Evolutionary conservation across 768 basidiomycete species (phyloP).

Genomic region (Psilocybe azurescens): DNA sequence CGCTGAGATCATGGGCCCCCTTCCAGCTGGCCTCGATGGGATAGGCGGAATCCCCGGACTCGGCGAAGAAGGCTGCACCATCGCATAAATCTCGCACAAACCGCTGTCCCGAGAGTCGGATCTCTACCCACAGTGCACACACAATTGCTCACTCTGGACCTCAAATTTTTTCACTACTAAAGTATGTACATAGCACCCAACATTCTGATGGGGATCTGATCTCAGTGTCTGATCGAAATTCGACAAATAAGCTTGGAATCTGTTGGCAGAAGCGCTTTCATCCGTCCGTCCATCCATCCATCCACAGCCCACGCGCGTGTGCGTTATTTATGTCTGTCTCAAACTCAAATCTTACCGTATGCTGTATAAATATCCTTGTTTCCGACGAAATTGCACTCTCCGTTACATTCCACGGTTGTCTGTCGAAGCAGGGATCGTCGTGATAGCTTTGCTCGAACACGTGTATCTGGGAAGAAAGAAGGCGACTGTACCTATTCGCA

Average conservation of each 20-base stretch:
- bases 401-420: not conserved
- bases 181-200: no score
- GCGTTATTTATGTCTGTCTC: slow-evolving; percentile 1
- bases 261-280: not conserved
- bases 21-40: slow-evolving; percentile 64
- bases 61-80: slow-evolving; percentile 31
- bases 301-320: not conserved
- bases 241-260: not conserved
- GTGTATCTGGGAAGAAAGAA: not conserved
- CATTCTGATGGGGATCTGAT: no score
- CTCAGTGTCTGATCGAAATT: no score
- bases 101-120: not conserved
- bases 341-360: not conserved
- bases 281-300: no score
- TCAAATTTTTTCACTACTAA: no score
- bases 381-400: not conserved
- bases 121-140: not conserved
- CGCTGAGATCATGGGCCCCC: slow-evolving; percentile 79
- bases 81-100: slow-evolving; percentile 25
- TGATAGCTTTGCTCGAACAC: not conserved
- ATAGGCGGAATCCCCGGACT: slow-evolving; percentile 18
- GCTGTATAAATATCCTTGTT: slow-evolving; percentile 3
- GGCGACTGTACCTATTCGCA: no score
- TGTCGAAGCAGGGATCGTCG: not conserved
- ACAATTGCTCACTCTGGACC: not conserved